Base-by-base conservation (phyloP, 2,329 filamentous ascomycete genomes). In the Helotiales sp. region DNA sequence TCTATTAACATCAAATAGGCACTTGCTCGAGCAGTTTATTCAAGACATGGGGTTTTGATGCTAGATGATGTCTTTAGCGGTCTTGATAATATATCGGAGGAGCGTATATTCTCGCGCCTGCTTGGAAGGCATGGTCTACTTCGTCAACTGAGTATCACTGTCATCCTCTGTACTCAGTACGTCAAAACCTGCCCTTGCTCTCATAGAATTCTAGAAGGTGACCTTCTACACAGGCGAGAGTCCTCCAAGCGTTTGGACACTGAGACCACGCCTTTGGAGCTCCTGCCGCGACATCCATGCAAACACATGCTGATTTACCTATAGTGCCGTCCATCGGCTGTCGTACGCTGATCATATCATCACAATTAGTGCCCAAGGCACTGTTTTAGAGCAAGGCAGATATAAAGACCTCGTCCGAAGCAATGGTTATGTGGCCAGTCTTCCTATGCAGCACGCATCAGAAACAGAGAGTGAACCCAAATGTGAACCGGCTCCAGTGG, bases 11-110 rank as follows among this genome's bases (percentile, higher is more conserved):
- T 46, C 19, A 46, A 4, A 33, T 47, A 66, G 60, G 58, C 87
- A 62, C 87, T 89, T 64, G 86, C 86, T 19, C 78, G 87, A 33
- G 71, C 73, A 3, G 66, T 75, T 22, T 61, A 82, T 73, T 68
- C 72, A 10, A 58, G 53, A 30, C 51, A 67, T 46, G 38, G 60
- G 27, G 36, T 69, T 6, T 33, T 69, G 5, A 63, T 70, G 10
- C 50, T 71, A 10, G 69, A 70, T 38, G 67, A 71, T 51, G 59
- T 65, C 15, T 70, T 71, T 50, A 63, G 59, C 44, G 69, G 68
- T 13, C 64, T 70, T 15, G 69, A 71, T 59, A 52, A 59, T 36
- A 56, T 52, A 42, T 69, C 61, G 22, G 65, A 68, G 51, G 60
- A 62, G 7, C 51, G 51, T 15, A 61, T 67, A 1, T 70, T 67